These are phyloP conservation scores for Phytophthora palmivora DNA, from an alignment of 352 stramenopile species.

Conservation along the genomic window DNA sequence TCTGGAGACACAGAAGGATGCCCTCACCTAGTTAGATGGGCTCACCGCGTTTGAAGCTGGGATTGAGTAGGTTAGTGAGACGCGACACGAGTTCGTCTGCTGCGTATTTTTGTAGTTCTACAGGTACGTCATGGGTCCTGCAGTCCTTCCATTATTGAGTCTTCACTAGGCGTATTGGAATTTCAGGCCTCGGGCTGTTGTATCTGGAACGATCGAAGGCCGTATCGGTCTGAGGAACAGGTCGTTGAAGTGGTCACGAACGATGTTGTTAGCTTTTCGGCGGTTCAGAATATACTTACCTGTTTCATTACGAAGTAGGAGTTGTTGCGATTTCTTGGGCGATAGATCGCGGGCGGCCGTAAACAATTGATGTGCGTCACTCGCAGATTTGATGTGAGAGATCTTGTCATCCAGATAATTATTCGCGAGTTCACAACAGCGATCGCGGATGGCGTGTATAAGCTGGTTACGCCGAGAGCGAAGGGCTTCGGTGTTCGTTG, in stretches of 20 bases:
- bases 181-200: not conserved
- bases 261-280: no score
- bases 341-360: not conserved
- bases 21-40: not conserved
- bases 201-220: no score
- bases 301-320: no score
- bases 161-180: not conserved
- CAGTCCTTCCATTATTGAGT: not conserved
- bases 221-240: no score
- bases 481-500: not conserved
- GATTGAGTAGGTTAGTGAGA: not conserved
- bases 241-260: no score
- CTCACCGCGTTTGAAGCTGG: not conserved
- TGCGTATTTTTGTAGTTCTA: conserved; percentile 10
- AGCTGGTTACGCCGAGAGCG: not conserved
- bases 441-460: not conserved
- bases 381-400: not conserved
- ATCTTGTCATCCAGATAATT: not conserved
- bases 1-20: conserved; percentile 1
- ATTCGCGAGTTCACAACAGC: not conserved
- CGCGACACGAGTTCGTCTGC: not conserved
- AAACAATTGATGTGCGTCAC: no score
- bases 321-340: not conserved
- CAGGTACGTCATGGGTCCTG: conserved; percentile 8
- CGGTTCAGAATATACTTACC: no score